Evolutionary conservation across 1,139 yeast genomes (phyloP), one percentile per base, ranked within the genome.

Genomic region (Lodderomyces elongisporus): DNA sequence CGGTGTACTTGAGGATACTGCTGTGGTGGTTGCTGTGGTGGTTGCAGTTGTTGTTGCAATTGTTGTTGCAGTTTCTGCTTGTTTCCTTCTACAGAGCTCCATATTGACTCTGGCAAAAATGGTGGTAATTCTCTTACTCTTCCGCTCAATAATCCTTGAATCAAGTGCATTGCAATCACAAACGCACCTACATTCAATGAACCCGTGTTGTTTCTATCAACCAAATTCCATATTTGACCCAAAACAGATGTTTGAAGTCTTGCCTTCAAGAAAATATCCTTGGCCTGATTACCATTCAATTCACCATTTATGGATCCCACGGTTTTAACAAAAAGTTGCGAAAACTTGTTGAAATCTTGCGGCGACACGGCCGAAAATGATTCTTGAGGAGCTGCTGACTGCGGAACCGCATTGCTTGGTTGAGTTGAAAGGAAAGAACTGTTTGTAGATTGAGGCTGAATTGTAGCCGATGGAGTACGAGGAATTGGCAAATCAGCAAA

Each of bases 151-250:
- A 81, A 63, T 35, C 88, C 80, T 56, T 89, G 96, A 42, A 93
- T 85, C 52, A 93, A 70, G 59, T 85, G 95, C 98, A 93, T 91
- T 6, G 98, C 97, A 47, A 91, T 74, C 25, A 85, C 76, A 50
- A 93, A 91, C 47, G 85, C 89, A 15, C 79, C 70, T 49, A 78
- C 74, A 39, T 74, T 71, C 48, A 91, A 73, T 35, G 73, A 68
- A 5, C 98, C 98, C 3, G 74, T 58, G 45, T 79, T 79, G 37
- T 76, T 74, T 39, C 78, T 74, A 54, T 93, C 98, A 21, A 85
- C 91, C 42, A 91, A 67, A 38, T 74, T 73, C 98, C 98, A 91
- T 37, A 91, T 80, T 51, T 82, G 85, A 35, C 95, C 95, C 46
- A 91, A 66, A 2, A 79, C 73, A 17, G 76, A 73, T 25, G 80